These are phyloP conservation scores for Boechera retrofracta DNA, from an alignment of 345 rosid species.

Conservation along the genomic window DNA sequence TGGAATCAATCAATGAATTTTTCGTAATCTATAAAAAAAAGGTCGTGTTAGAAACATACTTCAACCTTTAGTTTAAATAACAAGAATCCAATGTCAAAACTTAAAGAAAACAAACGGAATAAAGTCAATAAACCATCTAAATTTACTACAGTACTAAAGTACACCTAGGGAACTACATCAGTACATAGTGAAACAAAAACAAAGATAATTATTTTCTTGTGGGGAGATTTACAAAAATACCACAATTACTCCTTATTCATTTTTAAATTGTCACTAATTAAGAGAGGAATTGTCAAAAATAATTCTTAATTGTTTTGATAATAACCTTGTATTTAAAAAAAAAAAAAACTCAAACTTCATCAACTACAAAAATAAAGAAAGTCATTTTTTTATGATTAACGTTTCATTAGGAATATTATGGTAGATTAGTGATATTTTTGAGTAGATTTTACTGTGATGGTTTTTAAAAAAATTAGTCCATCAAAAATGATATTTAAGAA, in stretches of 20 bases:
- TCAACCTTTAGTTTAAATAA: background rate
- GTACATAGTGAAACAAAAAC: slow-evolving; percentile 19
- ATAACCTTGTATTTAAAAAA: background rate
- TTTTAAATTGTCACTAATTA: background rate
- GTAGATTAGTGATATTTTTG: background rate
- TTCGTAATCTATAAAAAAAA: background rate
- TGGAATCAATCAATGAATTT: background rate
- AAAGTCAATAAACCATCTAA: background rate
- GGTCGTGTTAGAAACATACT: background rate
- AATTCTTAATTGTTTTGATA: background rate
- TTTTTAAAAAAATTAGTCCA: background rate
- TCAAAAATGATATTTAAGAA: background rate
- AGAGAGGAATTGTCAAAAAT: background rate
- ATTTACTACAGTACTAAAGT: slow-evolving; percentile 13
- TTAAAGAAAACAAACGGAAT: background rate
- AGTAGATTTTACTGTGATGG: background rate
- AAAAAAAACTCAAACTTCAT: background rate
- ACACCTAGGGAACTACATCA: slow-evolving; percentile 31
- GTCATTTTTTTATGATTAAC: background rate
- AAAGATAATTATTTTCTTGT: background rate
- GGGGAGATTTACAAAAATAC: background rate
- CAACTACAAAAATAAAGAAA: background rate
- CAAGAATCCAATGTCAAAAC: slow-evolving; percentile 27
- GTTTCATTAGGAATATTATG: background rate
- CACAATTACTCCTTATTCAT: background rate